Evolutionary conservation across 306 rosid species (phyloP).

Genomic region (Glycine latifolia): DNA sequence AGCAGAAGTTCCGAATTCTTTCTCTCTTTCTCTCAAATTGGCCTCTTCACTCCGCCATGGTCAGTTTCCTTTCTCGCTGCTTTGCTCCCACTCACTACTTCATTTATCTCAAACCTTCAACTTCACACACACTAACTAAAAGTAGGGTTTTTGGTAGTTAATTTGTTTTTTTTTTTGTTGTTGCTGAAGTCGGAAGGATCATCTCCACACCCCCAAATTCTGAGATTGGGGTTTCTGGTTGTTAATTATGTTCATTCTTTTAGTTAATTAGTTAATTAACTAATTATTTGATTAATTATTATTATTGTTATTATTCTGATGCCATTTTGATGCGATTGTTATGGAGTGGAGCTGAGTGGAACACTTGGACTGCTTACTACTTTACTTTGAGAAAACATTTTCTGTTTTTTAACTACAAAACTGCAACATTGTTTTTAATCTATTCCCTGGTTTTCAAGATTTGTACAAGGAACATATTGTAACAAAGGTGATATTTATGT

Average conservation of each 20-base stretch:
- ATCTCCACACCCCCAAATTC: neutral
- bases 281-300: neutral
- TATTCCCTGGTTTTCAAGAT: neutral
- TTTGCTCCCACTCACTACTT: neutral
- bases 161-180: neutral
- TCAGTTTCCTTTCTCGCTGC: conserved; percentile 31
- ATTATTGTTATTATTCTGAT: neutral
- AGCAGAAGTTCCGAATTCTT: conserved; percentile 13
- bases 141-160: neutral
- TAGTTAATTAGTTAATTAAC: neutral
- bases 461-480: neutral
- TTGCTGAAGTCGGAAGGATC: neutral
- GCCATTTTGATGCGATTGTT: neutral
- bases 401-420: neutral
- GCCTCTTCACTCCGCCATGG: conserved; percentile 47
- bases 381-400: neutral
- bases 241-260: neutral
- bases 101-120: neutral
- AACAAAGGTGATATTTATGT: no score
- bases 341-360: neutral
- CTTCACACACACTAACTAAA: conserved; percentile 26
- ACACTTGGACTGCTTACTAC: neutral
- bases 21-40: neutral
- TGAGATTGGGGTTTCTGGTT: neutral
- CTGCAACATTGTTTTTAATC: neutral